A percentile compares a stretch with the other conserved stretches of the same genome.
Evolutionary conservation across 768 basidiomycete species (phyloP).

Genomic region (Antrodiella citrinella): DNA sequence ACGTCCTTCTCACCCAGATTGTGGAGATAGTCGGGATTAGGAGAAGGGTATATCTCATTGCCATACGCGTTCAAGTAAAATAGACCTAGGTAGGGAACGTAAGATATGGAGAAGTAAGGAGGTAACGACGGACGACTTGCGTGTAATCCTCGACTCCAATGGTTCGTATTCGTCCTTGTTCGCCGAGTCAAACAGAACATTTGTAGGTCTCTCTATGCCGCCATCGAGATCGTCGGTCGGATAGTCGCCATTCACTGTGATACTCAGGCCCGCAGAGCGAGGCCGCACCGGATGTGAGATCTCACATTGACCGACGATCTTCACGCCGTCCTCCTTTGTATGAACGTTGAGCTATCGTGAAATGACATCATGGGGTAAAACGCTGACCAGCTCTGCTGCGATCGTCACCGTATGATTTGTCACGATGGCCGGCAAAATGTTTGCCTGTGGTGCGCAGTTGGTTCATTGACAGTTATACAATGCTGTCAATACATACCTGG

Average conservation of each 20-base stretch:
- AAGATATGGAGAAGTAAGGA: background rate
- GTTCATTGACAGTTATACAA: conserved; percentile 4
- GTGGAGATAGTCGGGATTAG: conserved; percentile 73
- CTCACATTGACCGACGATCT: conserved; percentile 86
- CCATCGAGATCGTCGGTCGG: conserved; percentile 50
- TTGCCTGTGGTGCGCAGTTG: conserved; percentile 36
- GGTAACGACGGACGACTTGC: conserved; percentile 33
- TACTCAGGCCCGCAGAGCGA: conserved; percentile 17
- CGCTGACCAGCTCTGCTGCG: conserved; percentile 70
- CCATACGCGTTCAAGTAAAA: conserved; percentile 90
- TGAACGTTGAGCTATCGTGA: conserved; percentile 5
- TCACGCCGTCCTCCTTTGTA: conserved; percentile 59
- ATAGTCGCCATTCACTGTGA: conserved; percentile 26
- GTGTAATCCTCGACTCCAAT: conserved; percentile 51
- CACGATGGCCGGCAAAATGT: conserved; percentile 84
- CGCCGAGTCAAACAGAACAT: conserved; percentile 56
- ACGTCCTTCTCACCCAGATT: conserved; percentile 53
- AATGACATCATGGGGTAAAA: conserved; percentile 3
- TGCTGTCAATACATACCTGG: conserved; percentile 29
- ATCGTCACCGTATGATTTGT: conserved; percentile 97
- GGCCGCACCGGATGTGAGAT: conserved; percentile 75
- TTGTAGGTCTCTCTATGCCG: conserved; percentile 38
- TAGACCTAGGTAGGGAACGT: too few species aligned
- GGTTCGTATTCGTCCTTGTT: conserved; percentile 47
- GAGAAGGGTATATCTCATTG: conserved; percentile 84